Evolutionary conservation across 176 grass and related monocot species (phyloP).

Genomic region (Dactylis glomerata): DNA sequence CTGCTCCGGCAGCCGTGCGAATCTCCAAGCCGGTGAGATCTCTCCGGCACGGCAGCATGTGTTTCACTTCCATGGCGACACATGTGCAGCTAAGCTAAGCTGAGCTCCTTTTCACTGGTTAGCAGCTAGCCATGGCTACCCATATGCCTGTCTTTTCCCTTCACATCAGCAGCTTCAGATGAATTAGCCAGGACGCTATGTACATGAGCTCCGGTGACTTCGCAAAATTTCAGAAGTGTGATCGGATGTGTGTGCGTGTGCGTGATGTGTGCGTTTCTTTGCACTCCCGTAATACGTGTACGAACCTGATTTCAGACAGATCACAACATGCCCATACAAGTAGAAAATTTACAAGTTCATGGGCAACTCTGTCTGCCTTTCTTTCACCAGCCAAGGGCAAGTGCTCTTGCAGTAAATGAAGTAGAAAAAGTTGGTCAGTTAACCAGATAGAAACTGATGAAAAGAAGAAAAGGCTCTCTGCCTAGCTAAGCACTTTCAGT

Average conservation of each 20-base stretch:
- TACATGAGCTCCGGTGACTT: neutral
- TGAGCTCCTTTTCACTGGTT: neutral
- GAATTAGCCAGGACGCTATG: neutral
- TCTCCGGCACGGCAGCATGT: conserved; percentile 22
- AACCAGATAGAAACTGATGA: neutral
- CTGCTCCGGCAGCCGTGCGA: neutral
- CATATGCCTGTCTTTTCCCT: neutral
- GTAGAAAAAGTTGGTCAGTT: neutral
- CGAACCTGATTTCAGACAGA: neutral
- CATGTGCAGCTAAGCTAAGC: neutral
- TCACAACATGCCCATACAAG: neutral
- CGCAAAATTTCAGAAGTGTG: neutral
- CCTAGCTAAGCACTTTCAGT: neutral
- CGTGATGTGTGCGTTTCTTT: neutral
- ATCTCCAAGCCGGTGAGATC: conserved; percentile 32
- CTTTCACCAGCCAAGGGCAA: neutral
- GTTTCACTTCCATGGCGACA: conserved; percentile 5
- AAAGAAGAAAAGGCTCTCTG: too few species aligned
- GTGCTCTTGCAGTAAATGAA: neutral
- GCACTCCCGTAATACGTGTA: neutral
- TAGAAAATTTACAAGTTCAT: neutral
- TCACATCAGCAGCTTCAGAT: neutral
- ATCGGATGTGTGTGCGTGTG: neutral
- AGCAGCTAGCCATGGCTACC: neutral
- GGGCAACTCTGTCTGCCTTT: neutral